A percentile compares a stretch with the other conserved stretches of the same genome.
Evolutionary conservation across 345 rosid species (phyloP).

Genomic region (Citrus maxima): DNA sequence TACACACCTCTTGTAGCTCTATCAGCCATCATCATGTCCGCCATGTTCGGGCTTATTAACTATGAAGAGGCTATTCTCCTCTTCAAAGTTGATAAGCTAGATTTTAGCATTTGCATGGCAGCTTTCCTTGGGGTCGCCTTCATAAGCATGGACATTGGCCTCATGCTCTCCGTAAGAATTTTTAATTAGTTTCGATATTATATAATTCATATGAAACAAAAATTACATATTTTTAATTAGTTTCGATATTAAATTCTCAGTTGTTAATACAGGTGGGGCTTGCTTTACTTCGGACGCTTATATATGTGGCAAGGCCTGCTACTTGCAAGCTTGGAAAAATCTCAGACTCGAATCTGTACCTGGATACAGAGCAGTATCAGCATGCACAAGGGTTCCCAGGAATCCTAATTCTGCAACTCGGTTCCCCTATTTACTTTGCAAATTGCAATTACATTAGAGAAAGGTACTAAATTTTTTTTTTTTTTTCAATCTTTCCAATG

Average conservation of each 20-base stretch:
- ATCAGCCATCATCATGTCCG: conserved; percentile 86
- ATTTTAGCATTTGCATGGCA: conserved; percentile 71
- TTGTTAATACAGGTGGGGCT: conserved; percentile 42
- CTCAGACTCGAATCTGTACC: conserved; percentile 47
- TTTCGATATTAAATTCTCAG: background rate
- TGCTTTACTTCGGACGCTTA: conserved; percentile 57
- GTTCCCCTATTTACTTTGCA: conserved; percentile 89
- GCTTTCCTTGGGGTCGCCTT: conserved; percentile 80
- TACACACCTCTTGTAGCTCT: conserved; percentile 89
- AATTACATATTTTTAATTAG: background rate
- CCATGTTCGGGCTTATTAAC: conserved; percentile 81
- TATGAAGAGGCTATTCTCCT: conserved; percentile 60
- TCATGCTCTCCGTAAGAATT: conserved; percentile 59
- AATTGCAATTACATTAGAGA: conserved; percentile 69
- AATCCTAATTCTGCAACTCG: conserved; percentile 60
- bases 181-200: too few species aligned
- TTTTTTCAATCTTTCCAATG: background rate
- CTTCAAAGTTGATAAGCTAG: conserved; percentile 77
- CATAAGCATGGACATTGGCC: conserved; percentile 78
- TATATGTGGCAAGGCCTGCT: conserved; percentile 76
- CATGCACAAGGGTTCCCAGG: conserved; percentile 38
- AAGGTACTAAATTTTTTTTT: conserved; percentile 31
- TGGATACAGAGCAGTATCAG: conserved; percentile 77
- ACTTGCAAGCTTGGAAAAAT: conserved; percentile 69
- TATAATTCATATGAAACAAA: background rate